Base-by-base conservation (phyloP, 371 early-diverging fungal genomes). In the Catenaria anguillulae region DNA sequence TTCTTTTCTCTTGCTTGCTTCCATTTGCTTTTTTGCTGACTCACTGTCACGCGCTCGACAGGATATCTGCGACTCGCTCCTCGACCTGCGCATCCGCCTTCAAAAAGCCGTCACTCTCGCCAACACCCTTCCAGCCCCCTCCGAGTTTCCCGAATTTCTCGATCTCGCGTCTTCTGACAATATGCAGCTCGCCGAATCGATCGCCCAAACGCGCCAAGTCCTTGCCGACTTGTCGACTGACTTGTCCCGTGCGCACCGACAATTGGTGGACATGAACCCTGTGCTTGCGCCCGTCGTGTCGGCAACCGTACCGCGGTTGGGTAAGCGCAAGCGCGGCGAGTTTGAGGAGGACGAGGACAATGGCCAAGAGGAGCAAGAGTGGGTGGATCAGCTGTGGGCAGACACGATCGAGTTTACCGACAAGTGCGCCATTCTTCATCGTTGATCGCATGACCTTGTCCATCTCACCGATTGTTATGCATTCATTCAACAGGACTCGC, bases 1-100 rank as follows among this genome's bases (percentile, higher is more conserved):
- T n/a, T n/a, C n/a, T n/a, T n/a, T n/a, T n/a, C n/a, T n/a, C n/a
- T n/a, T n/a, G n/a, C n/a, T n/a, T n/a, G n/a, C n/a, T n/a, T n/a
- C n/a, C n/a, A n/a, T n/a, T n/a, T n/a, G n/a, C n/a, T n/a, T n/a
- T n/a, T n/a, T n/a, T n/a, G n/a, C n/a, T n/a, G n/a, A n/a, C n/a
- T n/a, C n/a, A n/a, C n/a, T n/a, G n/a, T n/a, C n/a, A n/a, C 24
- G 1, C 46, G 46, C 5, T 2, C 2, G 8, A 24, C 15, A 50
- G 52, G 52, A 8, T 12, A 33, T 94, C 34, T 94, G 91, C 89
- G 94, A 95, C 61, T 77, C 78, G 17, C 74, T 87, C 24, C 73
- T 96, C 58, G 96, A 93, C 67, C 77, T 82, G 23, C 84, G 95
- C 54, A 95, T 96, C 65, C 85, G 90, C 42, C 73, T 90, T 42